phyloP scores from a whole-genome alignment of 139 green algal genomes.

The Picocystis salinarum region DNA sequence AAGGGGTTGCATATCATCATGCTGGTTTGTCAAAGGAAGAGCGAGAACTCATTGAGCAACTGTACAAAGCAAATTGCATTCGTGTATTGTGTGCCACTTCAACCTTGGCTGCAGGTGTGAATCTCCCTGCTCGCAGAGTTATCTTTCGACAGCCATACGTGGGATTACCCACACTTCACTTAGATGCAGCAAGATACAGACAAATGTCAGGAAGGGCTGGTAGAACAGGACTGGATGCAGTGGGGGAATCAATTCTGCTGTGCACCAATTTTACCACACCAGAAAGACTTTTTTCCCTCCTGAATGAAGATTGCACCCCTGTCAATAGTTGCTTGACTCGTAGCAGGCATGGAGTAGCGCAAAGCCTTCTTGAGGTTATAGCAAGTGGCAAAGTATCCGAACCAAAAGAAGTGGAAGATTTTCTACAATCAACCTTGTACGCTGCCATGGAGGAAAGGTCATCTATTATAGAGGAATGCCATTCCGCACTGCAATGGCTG shows the following conservation, averaged over 20 bases:
- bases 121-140: constrained; percentile 66
- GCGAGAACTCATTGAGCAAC: constrained; percentile 52
- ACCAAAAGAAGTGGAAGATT: too few species aligned
- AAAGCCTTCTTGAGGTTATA: too few species aligned
- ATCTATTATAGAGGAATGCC: too few species aligned
- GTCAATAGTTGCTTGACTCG: neutral
- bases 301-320: neutral
- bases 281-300: constrained; percentile 21
- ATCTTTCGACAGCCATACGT: constrained; percentile 50
- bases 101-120: constrained; percentile 78
- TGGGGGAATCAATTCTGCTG: neutral
- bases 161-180: constrained; percentile 10
- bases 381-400: too few species aligned
- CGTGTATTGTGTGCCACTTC: constrained; percentile 77
- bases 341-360: neutral
- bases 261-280: constrained; percentile 14
- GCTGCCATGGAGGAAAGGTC: too few species aligned
- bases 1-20: constrained; percentile 69
- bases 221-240: constrained; percentile 41
- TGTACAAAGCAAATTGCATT: constrained; percentile 47
- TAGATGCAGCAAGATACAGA: constrained; percentile 31
- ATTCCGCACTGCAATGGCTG: too few species aligned
- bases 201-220: constrained; percentile 63
- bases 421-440: too few species aligned
- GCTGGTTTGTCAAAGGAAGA: constrained; percentile 14